Evolutionary conservation across 2,329 filamentous ascomycete genomes (phyloP).

Genomic region (Fusarium drepaniforme): DNA sequence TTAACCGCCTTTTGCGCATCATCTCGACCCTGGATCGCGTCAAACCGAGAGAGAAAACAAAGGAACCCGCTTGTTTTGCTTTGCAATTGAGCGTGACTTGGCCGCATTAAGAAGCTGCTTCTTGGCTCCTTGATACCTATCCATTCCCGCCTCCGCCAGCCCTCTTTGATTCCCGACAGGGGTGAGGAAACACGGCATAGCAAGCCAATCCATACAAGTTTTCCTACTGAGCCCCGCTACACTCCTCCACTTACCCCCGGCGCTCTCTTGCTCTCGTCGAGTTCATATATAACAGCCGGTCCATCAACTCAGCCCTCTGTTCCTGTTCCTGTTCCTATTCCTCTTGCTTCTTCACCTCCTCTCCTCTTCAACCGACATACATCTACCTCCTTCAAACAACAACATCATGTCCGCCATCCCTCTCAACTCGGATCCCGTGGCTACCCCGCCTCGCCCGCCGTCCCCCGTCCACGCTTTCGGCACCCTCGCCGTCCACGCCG

Average conservation of each 20-base stretch:
- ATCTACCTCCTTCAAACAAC: not conserved
- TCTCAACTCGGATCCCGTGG: conserved; percentile 65
- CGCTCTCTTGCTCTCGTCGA: conserved; percentile 7
- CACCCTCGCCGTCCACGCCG: conserved; percentile 94
- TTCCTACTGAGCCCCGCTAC: conserved; percentile 28
- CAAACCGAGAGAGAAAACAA: conserved; percentile 20
- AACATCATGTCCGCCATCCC: conserved; percentile 40
- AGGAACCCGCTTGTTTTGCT: not conserved
- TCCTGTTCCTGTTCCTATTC: not conserved
- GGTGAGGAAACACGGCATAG: not conserved
- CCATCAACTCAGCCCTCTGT: conserved; percentile 15
- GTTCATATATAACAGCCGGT: conserved; percentile 28
- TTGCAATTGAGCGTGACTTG: conserved; percentile 20
- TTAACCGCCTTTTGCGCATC: conserved; percentile 34
- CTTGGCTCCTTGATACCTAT: conserved; percentile 36
- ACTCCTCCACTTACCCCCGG: conserved; percentile 27
- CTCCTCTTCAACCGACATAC: not conserved
- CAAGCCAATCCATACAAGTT: conserved; percentile 12
- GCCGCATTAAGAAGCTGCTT: conserved; percentile 23
- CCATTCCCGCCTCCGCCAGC: no score
- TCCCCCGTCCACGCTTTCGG: conserved; percentile 87
- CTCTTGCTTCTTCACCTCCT: not conserved
- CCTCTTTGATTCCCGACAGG: not conserved
- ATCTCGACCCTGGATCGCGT: conserved; percentile 39
- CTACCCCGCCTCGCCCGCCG: conserved; percentile 78